These are phyloP conservation scores for Trichosanthes truncata DNA, from an alignment of 306 rosid genomes.

Conservation along the genomic window DNA sequence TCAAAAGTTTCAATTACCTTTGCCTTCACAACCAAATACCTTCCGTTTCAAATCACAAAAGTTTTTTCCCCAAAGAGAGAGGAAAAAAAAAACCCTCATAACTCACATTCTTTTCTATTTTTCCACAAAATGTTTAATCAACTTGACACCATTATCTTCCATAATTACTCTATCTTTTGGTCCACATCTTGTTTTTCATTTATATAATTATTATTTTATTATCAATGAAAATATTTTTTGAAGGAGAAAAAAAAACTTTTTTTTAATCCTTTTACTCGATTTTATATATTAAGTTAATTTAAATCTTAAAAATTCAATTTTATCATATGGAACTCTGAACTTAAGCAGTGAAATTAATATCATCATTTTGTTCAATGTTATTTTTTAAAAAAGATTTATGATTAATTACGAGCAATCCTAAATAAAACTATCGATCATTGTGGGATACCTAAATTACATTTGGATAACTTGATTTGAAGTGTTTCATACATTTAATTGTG, in stretches of 20 bases:
- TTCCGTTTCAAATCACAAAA: not conserved
- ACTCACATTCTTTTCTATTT: not conserved
- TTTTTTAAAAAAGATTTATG: not conserved
- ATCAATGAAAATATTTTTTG: not conserved
- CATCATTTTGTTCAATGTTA: too few relatives aligned
- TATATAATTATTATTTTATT: not conserved
- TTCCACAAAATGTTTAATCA: not conserved
- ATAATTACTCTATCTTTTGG: not conserved
- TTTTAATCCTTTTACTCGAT: too few relatives aligned
- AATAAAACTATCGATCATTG: too few relatives aligned
- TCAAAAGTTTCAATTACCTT: constrained; percentile 55
- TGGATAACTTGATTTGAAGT: too few relatives aligned
- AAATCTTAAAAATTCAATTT: too few relatives aligned
- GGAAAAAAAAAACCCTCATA: not conserved
- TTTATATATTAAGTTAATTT: too few relatives aligned
- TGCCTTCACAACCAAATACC: constrained; percentile 48
- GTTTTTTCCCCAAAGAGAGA: not conserved
- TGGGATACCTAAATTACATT: too few relatives aligned
- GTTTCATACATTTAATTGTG: too few relatives aligned
- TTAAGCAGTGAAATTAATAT: too few relatives aligned
- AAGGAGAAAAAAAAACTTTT: too few relatives aligned
- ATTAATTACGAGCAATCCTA: not conserved
- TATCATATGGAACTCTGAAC: too few relatives aligned
- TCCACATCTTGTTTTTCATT: not conserved
- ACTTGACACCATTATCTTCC: not conserved